These are phyloP conservation scores for Samsoniella hepiali DNA, from an alignment of 2,329 filamentous ascomycete species.

Conservation along the genomic window DNA sequence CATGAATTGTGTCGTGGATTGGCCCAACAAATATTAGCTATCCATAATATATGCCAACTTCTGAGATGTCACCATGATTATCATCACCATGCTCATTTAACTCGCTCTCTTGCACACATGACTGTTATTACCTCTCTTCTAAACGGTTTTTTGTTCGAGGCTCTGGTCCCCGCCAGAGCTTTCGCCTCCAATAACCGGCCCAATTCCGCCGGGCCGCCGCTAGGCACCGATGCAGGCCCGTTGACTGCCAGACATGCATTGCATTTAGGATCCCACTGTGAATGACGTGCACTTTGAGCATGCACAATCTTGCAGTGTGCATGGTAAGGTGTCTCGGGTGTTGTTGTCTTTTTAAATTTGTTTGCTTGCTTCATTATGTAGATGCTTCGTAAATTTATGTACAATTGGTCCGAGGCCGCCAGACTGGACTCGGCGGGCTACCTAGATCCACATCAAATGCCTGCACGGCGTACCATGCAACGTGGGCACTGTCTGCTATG, in stretches of 20 bases:
- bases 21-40: conserved; percentile 1
- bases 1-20: conserved; percentile 6
- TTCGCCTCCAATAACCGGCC: background rate
- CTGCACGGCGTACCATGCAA: background rate
- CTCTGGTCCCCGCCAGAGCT: background rate
- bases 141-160: background rate
- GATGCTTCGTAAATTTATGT: background rate
- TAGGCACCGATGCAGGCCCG: background rate
- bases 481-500: background rate
- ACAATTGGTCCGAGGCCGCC: background rate
- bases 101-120: background rate
- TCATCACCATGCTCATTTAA: background rate
- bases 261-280: background rate
- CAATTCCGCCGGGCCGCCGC: background rate
- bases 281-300: background rate
- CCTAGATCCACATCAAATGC: background rate
- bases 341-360: background rate
- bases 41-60: conserved; percentile 10
- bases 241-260: conserved; percentile 11
- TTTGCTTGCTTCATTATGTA: background rate
- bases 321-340: background rate
- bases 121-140: background rate
- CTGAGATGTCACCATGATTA: background rate
- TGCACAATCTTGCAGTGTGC: background rate
- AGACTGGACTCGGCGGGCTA: background rate